Base-by-base conservation (phyloP, 2,329 filamentous ascomycete species). In the Penicillium hesseltinei region DNA sequence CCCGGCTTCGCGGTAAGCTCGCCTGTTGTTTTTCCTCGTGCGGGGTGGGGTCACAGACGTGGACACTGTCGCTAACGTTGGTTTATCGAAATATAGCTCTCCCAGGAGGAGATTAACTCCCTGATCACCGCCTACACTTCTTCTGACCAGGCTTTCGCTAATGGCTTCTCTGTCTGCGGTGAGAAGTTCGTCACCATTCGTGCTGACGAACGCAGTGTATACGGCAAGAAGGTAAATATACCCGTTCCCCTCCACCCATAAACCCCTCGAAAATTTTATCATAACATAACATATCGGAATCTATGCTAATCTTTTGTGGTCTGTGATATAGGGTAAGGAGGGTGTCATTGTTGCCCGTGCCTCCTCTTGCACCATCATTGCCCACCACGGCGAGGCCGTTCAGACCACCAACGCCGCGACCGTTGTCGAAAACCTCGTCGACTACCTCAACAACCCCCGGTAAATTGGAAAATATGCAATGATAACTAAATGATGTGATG, bases 271-370 rank as follows among this genome's bases (percentile, higher is more conserved):
- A 5, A 43, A 11, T 36, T 23, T 13, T 13, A 10, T 27, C 3
- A 19, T 23, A 6, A 9, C n/a, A 36, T 25, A 25, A 27, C 2
- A 23, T 15, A 23, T 11, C 13, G 0, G 25, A 19, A 43, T 54
- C 5, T 11, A n/a, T 56, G 8, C 39, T 35, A 23, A 56, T 62
- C 46, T 58, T n/a, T 36, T 33, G 46, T 29, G 17, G 31, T 25
- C 44, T 40, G 29, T 21, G 40, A 64, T 63, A 11, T 62, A 90
- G 88, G 91, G 90, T 68, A 90, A 88, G 74, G 85, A 88, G 73
- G 94, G 94, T 65, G 78, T 96, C 70, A 82, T 88, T 72, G 85
- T 94, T 69, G 87, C 88, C 78, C 96, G 95, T 83, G 95, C 93
- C 70, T 88, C 83, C 71, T 88, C 95, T 79, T 91, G 92, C 67